These are phyloP conservation scores for Pseudoturritis turrita DNA, from an alignment of 345 rosid genomes.

Conservation along the genomic window DNA sequence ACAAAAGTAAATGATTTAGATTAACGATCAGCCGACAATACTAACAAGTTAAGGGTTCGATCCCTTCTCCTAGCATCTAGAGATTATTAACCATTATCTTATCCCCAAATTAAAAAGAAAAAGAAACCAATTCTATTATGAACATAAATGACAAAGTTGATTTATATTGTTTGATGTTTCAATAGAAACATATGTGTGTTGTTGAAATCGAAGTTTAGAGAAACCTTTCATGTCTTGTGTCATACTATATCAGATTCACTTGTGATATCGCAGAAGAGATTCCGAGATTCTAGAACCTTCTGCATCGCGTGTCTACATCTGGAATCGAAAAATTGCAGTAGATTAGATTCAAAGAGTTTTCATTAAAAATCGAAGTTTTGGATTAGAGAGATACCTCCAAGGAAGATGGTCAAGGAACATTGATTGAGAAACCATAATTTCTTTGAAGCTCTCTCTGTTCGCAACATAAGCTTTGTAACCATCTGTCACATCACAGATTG, in stretches of 20 bases:
- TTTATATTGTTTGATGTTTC: neutral
- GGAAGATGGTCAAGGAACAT: conserved; percentile 98
- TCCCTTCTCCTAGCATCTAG: neutral
- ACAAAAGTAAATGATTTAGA: neutral
- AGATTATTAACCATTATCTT: neutral
- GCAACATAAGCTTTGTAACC: conserved; percentile 61
- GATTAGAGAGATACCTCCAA: conserved; percentile 56
- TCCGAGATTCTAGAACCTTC: conserved; percentile 57
- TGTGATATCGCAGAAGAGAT: conserved; percentile 3
- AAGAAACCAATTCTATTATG: neutral
- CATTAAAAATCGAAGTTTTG: neutral
- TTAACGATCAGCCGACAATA: conserved; percentile 8
- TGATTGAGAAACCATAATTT: conserved; percentile 68
- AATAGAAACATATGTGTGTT: conserved; percentile 13
- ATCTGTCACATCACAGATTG: conserved; percentile 26
- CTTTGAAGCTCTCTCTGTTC: conserved; percentile 62
- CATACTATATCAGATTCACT: conserved; percentile 36
- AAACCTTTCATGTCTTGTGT: conserved; percentile 15
- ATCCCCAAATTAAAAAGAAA: neutral
- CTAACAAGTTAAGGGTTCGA: conserved; percentile 4
- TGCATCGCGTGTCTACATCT: conserved; percentile 68
- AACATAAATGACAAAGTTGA: conserved; percentile 4
- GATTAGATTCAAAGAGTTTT: neutral
- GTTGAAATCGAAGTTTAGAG: neutral
- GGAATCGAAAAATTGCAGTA: neutral